Conservation (phyloP, 495 filamentous ascomycete genomes). For the Lasiosphaeris hirsuta region DNA sequence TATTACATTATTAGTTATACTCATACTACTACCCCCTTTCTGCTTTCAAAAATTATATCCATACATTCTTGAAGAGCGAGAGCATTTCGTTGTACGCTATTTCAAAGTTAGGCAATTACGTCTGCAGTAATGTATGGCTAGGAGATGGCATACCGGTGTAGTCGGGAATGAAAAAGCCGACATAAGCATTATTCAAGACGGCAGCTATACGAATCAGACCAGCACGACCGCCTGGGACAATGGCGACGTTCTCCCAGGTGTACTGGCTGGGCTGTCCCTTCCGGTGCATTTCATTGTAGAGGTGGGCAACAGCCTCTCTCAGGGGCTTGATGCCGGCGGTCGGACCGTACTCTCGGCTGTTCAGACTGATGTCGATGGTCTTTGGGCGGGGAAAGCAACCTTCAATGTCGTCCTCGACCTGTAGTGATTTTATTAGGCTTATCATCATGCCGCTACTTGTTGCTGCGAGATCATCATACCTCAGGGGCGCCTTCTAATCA, state of each 20-base stretch:
- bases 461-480: conserved; percentile 11
- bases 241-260: conserved; percentile 98
- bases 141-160: conserved; percentile 40
- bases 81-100: conserved; percentile 93
- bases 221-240: conserved; percentile 90
- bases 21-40: neutral
- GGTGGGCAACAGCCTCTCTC: conserved; percentile 79
- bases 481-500: conserved; percentile 76
- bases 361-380: conserved; percentile 71
- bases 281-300: conserved; percentile 92
- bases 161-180: conserved; percentile 81
- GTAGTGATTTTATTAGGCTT: neutral
- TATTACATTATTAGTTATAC: conserved; percentile 26
- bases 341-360: conserved; percentile 84
- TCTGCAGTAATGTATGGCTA: neutral
- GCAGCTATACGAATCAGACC: conserved; percentile 93
- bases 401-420: conserved; percentile 84
- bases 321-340: conserved; percentile 91
- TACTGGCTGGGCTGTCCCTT: conserved; percentile 86
- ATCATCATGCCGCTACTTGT: neutral
- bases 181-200: conserved; percentile 86
- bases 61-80: conserved; percentile 79
- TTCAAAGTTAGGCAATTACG: conserved; percentile 15
- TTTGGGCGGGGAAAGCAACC: conserved; percentile 85
- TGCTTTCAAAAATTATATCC: conserved; percentile 20